Evolutionary conservation across 177 flowering plant species (phyloP), one percentile per base, ranked within the genome.

Genomic region (Vitis hybrid): DNA sequence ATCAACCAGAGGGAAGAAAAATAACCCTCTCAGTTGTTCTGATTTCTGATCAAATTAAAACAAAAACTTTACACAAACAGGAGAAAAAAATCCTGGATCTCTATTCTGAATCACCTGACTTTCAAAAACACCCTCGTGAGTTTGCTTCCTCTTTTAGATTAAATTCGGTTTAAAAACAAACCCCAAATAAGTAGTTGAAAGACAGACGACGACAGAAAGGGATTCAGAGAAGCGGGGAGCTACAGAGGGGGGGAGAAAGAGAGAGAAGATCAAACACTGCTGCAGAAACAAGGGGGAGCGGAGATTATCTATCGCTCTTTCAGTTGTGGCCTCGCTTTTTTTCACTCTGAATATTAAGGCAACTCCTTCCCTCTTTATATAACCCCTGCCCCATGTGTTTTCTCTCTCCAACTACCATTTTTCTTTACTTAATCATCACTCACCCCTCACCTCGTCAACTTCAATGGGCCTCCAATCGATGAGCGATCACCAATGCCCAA

Each of bases 211-310:
- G 75, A 82, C 87, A 87, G 88, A 87, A 85, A 73, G 86, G 89
- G 89, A 81, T 73, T 76, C 86, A 81, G 75, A 84, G 90, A 85
- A 85, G 83, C 83, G 91, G 88, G 91, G 77, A 53, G 29, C 64
- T 52, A 15, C 5, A 63, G 64, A 49, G 62, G 69, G 75, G 76
- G 80, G 73, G 75, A 56, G 12, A 31, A n/a, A 62, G 58, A 68
- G 16, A 21, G 22, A 55, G 45, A 70, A 26, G 45, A 51, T 62
- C 68, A 58, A 66, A 68, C 72, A 33, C 67, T 59, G 13, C 57
- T 61, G 70, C 62, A 72, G 58, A 73, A 48, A 18, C 10, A 8
- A 22, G 33, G 21, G 45, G 10, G 10, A 12, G 4, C 14, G 1
- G 31, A 19, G n/a, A 39, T 15, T 21, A 10, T 59, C 16, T 57